Base-by-base conservation (phyloP, 768 basidiomycete genomes). In the Amanita molliuscula region DNA sequence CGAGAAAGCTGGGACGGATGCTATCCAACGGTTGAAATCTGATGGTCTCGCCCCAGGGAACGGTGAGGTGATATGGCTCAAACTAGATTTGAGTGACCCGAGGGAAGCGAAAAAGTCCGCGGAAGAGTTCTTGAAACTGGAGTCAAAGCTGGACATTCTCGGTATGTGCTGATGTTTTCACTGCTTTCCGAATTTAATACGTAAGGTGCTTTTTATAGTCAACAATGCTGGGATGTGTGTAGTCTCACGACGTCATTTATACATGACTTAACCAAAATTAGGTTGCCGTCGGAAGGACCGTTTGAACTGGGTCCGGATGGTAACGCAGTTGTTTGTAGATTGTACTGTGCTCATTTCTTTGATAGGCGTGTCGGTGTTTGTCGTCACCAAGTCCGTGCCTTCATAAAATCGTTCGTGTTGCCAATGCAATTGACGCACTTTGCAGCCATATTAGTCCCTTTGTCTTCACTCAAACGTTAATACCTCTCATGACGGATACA, bases 211-310 rank as follows among this genome's bases (percentile, higher is more conserved):
- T 42, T 11, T 42, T 11, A 18, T 42, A 79, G 79, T 81, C 21
- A 79, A 79, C 53, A 82, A 82, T 51, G 79, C 76, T 23, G 75
- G 62, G 15, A 50, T 69, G 80, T 79, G 51, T 56, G 71, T 52
- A 21, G 16, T n/a, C 38, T 37, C 15, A 13, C 10, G 11, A 16
- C 1, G 9, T 7, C 4, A 2, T n/a, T 37, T 18, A 37, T 37
- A 18, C n/a, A n/a, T 18, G 5, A 37, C 8, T 37, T 37, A 7
- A 16, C n/a, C n/a, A 37, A n/a, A n/a, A 18, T 37, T 18, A 58
- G 58, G 37, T 44, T 59, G 6, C 33, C 38, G 23, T 23, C 23
- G 31, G 4, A 31, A 21, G 50, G 33, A 13, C 43, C 55, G 8
- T 55, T 50, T 11, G 54, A 56, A 38, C 38, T 53, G 29, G 41